Evolutionary conservation across 2,329 filamentous ascomycete genomes (phyloP).

Genomic region (Phoma sp.): DNA sequence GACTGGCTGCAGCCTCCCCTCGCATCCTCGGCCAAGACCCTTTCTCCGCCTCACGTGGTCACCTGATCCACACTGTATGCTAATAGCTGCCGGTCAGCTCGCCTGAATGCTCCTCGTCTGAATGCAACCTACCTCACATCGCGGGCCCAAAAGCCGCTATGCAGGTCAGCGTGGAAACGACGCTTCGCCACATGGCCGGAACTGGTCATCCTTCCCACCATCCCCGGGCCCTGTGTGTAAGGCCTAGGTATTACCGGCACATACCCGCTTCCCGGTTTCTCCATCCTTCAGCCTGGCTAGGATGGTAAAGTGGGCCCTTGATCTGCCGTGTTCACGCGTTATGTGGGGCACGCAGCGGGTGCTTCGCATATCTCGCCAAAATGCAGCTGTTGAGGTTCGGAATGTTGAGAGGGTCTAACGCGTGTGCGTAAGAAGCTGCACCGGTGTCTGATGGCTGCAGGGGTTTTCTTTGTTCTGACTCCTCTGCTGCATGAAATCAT

Average conservation of each 20-base stretch:
- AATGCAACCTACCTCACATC: conserved; percentile 22
- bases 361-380: conserved; percentile 9
- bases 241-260: conserved; percentile 8
- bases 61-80: conserved; percentile 27
- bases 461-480: conserved; percentile 16
- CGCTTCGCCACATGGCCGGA: conserved; percentile 37
- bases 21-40: conserved; percentile 26
- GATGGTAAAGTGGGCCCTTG: conserved; percentile 10
- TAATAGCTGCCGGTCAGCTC: conserved; percentile 34
- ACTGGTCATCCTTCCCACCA: conserved; percentile 7
- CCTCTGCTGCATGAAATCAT: conserved; percentile 3
- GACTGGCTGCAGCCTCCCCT: conserved; percentile 24
- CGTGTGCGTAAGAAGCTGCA: not conserved
- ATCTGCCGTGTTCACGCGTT: conserved; percentile 10
- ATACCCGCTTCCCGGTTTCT: conserved; percentile 3
- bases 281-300: not conserved
- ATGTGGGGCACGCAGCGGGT: conserved; percentile 1
- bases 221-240: not conserved
- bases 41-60: conserved; percentile 27
- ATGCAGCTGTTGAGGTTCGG: conserved; percentile 2
- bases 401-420: not conserved
- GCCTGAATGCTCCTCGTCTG: conserved; percentile 24
- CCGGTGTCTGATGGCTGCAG: conserved; percentile 1
- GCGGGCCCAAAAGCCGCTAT: conserved; percentile 27
- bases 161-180: conserved; percentile 26